Evolutionary conservation across 768 basidiomycete species (phyloP).

Genomic region (Fistulinella prunicolor): DNA sequence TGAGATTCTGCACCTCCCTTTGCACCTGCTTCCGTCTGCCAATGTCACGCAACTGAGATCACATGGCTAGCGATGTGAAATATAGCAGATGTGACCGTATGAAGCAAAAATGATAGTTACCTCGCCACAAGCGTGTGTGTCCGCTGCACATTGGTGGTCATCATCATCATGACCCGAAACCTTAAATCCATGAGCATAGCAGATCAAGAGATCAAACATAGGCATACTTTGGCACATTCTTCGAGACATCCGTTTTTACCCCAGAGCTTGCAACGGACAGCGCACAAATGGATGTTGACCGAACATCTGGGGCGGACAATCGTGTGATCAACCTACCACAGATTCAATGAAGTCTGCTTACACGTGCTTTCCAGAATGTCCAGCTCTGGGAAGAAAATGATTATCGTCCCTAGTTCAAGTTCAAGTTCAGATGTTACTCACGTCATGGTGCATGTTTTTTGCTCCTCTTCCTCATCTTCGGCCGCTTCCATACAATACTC

Average conservation of each 20-base stretch:
- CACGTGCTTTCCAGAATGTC: slow-evolving; percentile 55
- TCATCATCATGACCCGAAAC: slow-evolving; percentile 44
- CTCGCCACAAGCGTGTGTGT: slow-evolving; percentile 53
- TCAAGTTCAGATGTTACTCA: slow-evolving; percentile 28
- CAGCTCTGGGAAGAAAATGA: slow-evolving; percentile 39
- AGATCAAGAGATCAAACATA: not conserved
- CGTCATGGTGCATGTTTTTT: slow-evolving; percentile 43
- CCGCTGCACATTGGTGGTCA: slow-evolving; percentile 52
- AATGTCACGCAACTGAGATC: slow-evolving; percentile 31
- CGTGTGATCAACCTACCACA: not conserved
- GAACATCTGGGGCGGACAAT: slow-evolving; percentile 45
- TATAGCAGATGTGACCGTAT: not conserved
- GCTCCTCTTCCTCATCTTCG: slow-evolving; percentile 22
- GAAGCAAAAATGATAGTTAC: slow-evolving; percentile 26
- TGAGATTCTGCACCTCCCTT: slow-evolving; percentile 40
- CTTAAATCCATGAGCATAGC: slow-evolving; percentile 28
- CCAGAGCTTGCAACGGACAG: slow-evolving; percentile 43
- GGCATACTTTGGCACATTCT: slow-evolving; percentile 48
- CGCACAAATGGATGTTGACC: slow-evolving; percentile 53
- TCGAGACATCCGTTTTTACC: slow-evolving; percentile 51
- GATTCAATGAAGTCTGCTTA: slow-evolving; percentile 29
- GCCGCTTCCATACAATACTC: slow-evolving; percentile 36
- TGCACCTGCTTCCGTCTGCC: slow-evolving; percentile 35
- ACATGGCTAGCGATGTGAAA: slow-evolving; percentile 38
- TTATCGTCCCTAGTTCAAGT: not conserved